Conservation (phyloP, 257 asterid genomes). For the Nicotiana undulata region DNA sequence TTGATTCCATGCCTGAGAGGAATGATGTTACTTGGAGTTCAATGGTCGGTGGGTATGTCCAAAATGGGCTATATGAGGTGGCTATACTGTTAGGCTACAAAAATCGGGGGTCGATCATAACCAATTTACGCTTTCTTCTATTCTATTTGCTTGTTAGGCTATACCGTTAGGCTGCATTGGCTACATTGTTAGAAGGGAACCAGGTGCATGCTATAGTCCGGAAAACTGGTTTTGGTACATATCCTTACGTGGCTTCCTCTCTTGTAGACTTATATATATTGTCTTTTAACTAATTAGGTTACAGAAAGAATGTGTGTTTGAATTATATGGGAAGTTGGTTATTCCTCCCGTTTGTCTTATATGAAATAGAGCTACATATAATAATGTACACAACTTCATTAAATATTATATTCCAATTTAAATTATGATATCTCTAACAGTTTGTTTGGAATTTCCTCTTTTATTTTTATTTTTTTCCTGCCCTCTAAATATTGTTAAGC, state of each 20-base stretch:
- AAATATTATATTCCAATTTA: too few species aligned
- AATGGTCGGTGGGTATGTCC: slow-evolving; percentile 79
- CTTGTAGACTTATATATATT: slow-evolving; percentile 65
- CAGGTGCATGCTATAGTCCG: slow-evolving; percentile 53
- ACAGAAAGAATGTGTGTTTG: too few species aligned
- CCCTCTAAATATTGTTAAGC: not conserved
- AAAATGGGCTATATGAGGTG: slow-evolving; percentile 64
- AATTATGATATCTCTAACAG: too few species aligned
- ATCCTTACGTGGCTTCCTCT: slow-evolving; percentile 45
- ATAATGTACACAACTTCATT: too few species aligned
- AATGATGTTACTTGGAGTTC: slow-evolving; percentile 89
- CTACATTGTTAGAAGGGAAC: slow-evolving; percentile 79
- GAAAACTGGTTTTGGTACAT: slow-evolving; percentile 48
- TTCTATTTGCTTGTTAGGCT: slow-evolving; percentile 51
- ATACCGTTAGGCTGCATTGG: slow-evolving; percentile 33
- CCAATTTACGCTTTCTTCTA: slow-evolving; percentile 52
- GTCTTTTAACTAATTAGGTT: too few species aligned
- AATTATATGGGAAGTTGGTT: too few species aligned
- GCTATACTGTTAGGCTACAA: slow-evolving; percentile 46
- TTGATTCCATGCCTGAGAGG: slow-evolving; percentile 44
- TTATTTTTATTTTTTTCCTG: not conserved
- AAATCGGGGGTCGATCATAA: slow-evolving; percentile 29
- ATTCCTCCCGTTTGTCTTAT: too few species aligned
- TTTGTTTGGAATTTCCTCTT: too few species aligned
- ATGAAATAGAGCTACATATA: too few species aligned